Evolutionary conservation across 1,139 yeast species (phyloP), one percentile per base, ranked within the genome.

Genomic region (Suhomyces bribrorum): DNA sequence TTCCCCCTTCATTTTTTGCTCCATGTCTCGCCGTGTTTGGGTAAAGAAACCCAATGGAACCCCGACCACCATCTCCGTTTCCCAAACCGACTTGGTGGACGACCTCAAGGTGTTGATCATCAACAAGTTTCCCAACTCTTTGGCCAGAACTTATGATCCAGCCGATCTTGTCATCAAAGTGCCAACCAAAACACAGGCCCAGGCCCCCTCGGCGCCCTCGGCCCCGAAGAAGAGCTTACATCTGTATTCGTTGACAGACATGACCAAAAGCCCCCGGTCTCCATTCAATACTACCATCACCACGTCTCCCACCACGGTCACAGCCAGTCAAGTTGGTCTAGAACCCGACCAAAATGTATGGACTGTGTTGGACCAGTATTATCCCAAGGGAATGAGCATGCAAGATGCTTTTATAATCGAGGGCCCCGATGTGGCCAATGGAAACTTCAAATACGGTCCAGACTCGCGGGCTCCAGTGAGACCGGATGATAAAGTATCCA

Each of bases 341-440:
- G 82, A 77, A 41, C 88, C 95, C 0, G 94, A 86, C 54, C 78
- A 75, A 38, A 57, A 68, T 24, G 81, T 86, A 2, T 81, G 81
- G 77, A 62, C 66, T 8, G 48, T 85, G 0, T 50, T 86, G 14
- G 89, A 84, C 43, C 65, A 65, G 22, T 73, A 75, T 51, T 86
- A 66, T 53, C 89, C 92, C 0, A 58, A 67, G 13, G 90, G 90
- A 0, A 86, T 85, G 90, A 46, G 61, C 2, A 77, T 84, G 75
- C 62, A 65, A 14, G 89, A 85, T 42, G 86, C 95, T 0, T 68
- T 86, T 14, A 56, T 84, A 2, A 71, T 85, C 9, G 84, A 77
- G 17, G 61, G 67, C 0, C 75, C 77, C 16, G 29, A 22, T 7
- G 25, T 16, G 6, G 25, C 12, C 24, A 16, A 15, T 11, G 29